A percentile compares a stretch with the other conserved stretches of the same genome.
phyloP scores from a whole-genome alignment of 2,329 filamentous ascomycete genomes.

The Curvularia lunata region DNA sequence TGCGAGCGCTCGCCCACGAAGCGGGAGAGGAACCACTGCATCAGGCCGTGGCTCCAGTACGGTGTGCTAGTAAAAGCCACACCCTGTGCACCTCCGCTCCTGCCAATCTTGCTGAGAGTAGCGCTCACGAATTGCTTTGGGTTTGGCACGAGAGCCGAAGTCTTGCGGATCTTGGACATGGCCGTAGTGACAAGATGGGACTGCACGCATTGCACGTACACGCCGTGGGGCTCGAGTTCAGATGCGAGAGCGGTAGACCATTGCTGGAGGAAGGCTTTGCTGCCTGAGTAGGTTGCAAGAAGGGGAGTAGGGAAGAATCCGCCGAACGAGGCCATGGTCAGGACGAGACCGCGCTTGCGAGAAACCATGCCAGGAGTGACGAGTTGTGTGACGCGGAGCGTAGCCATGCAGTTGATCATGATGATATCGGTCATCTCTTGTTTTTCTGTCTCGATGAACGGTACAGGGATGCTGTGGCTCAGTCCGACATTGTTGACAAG shows the following conservation, averaged over 20 bases:
- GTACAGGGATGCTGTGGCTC: slow-evolving; percentile 89
- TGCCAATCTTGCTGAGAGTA: slow-evolving; percentile 79
- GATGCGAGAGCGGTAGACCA: slow-evolving; percentile 88
- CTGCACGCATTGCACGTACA: slow-evolving; percentile 90
- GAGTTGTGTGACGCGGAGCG: slow-evolving; percentile 84
- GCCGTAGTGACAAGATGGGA: slow-evolving; percentile 93
- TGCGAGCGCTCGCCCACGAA: slow-evolving; percentile 65
- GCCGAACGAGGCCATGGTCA: slow-evolving; percentile 97
- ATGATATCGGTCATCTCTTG: slow-evolving; percentile 89
- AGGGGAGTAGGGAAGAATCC: slow-evolving; percentile 91
- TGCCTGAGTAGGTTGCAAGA: slow-evolving; percentile 94
- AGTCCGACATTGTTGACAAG: slow-evolving; percentile 97
- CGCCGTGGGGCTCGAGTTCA: slow-evolving; percentile 79
- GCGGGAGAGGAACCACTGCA: slow-evolving; percentile 79
- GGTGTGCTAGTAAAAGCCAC: slow-evolving; percentile 87
- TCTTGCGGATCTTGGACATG: slow-evolving; percentile 92
- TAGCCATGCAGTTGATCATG: slow-evolving; percentile 92
- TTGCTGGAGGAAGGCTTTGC: slow-evolving; percentile 96
- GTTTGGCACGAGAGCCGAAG: slow-evolving; percentile 78
- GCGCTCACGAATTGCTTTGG: slow-evolving; percentile 82
- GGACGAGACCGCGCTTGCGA: slow-evolving; percentile 83
- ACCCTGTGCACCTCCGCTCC: slow-evolving; percentile 75
- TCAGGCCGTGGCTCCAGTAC: slow-evolving; percentile 88
- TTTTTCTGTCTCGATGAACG: slow-evolving; percentile 79
- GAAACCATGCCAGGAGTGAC: slow-evolving; percentile 83